Evolutionary conservation across 805 yeast genomes (phyloP).

Genomic region (Metschnikowia aberdeeniae): DNA sequence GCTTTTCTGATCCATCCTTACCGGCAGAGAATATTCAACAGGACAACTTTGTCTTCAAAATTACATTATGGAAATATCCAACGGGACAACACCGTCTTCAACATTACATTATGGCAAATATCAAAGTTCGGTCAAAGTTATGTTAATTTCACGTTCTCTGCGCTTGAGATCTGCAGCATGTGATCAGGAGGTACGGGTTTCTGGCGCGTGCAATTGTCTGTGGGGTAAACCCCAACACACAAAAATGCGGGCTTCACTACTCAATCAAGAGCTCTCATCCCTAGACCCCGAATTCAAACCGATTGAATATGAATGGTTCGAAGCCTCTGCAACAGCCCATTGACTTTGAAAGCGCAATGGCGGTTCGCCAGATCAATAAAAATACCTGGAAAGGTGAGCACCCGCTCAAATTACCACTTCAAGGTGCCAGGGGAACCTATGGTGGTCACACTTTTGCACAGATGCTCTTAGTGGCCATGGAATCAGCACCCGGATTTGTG

Average conservation of each 20-base stretch:
- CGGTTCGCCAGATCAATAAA: conserved; percentile 12
- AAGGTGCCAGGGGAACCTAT: conserved; percentile 60
- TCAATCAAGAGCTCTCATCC: too few relatives aligned
- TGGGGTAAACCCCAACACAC: background rate
- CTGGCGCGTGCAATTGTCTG: background rate
- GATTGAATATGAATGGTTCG: background rate
- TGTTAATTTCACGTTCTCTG: too few relatives aligned
- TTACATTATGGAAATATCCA: too few relatives aligned
- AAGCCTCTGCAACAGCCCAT: background rate
- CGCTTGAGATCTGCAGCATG: background rate
- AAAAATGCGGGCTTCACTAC: background rate
- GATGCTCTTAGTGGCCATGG: conserved; percentile 55
- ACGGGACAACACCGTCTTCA: too few relatives aligned
- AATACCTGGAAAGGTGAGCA: conserved; percentile 28
- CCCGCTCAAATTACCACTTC: conserved; percentile 33
- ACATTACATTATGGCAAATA: too few relatives aligned
- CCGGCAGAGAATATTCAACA: too few relatives aligned
- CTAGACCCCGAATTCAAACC: too few relatives aligned
- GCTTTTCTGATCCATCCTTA: too few relatives aligned
- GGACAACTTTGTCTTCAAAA: too few relatives aligned
- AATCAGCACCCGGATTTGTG: conserved; percentile 37
- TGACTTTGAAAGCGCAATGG: conserved; percentile 16
- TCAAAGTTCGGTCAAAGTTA: too few relatives aligned
- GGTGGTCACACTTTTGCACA: conserved; percentile 72
- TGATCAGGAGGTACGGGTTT: background rate